phyloP scores from a whole-genome alignment of 179 eudicot species.

The Silene vulgaris region DNA sequence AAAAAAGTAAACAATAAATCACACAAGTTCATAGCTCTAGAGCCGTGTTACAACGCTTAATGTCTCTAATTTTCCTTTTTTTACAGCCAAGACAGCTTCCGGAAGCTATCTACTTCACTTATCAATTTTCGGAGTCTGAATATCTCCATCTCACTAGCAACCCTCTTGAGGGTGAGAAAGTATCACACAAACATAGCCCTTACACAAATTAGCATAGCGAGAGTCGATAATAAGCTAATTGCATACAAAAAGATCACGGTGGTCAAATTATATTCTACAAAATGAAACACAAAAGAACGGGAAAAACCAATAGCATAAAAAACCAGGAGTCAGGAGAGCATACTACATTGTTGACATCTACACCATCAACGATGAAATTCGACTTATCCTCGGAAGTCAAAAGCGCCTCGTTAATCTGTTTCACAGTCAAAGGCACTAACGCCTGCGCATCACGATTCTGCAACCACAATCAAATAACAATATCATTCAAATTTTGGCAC shows the following conservation, averaged over 20 bases:
- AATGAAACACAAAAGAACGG: not conserved
- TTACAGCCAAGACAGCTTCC: not conserved
- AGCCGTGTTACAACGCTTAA: not conserved
- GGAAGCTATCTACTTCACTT: not conserved
- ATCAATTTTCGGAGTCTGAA: not conserved
- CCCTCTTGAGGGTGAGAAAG: not conserved
- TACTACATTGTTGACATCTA: conserved; percentile 74
- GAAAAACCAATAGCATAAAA: not conserved
- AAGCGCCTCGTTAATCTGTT: conserved; percentile 68
- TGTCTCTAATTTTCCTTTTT: not conserved
- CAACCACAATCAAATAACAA: conserved; percentile 10
- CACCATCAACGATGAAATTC: conserved; percentile 59
- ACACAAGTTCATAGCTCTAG: not conserved
- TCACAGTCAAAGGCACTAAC: conserved; percentile 70
- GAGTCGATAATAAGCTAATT: not conserved
- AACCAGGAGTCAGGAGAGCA: not conserved
- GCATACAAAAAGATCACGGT: no score
- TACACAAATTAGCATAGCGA: not conserved
- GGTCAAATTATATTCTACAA: no score
- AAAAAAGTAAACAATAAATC: not conserved
- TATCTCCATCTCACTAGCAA: not conserved
- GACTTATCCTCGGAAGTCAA: conserved; percentile 43
- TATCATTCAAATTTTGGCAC: not conserved
- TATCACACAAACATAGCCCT: not conserved
- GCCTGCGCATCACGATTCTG: conserved; percentile 73